Evolutionary conservation across 768 basidiomycete species (phyloP).

Genomic region (Tylopilus felleus): DNA sequence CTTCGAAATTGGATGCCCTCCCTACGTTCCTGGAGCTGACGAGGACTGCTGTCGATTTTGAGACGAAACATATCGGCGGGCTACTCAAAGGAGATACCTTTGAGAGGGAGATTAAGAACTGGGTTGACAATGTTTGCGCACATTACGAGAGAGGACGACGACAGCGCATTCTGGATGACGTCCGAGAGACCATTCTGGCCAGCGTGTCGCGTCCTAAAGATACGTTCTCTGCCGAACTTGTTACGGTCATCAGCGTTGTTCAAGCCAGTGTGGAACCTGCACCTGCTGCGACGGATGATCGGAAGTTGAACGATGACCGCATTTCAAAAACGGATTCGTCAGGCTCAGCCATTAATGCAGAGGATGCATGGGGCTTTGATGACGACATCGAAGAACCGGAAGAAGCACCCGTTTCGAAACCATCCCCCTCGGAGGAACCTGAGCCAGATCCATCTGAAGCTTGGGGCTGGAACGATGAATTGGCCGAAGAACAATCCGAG

Average conservation of each 20-base stretch:
- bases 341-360: constrained; percentile 24
- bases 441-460: constrained; percentile 52
- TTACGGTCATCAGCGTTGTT: constrained; percentile 1
- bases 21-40: constrained; percentile 60
- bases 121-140: constrained; percentile 62
- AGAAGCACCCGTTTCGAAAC: constrained; percentile 14
- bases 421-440: constrained; percentile 15
- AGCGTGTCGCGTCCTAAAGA: constrained; percentile 14
- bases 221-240: constrained; percentile 27
- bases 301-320: constrained; percentile 45
- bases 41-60: constrained; percentile 60
- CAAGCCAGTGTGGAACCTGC: not conserved
- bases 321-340: constrained; percentile 26
- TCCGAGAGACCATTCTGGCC: constrained; percentile 53
- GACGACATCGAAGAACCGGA: constrained; percentile 38
- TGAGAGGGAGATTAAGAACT: constrained; percentile 57
- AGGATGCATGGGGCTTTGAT: constrained; percentile 53
- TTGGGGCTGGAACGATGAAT: constrained; percentile 72
- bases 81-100: constrained; percentile 47
- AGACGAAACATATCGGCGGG: constrained; percentile 49
- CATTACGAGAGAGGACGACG: constrained; percentile 83
- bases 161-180: constrained; percentile 58
- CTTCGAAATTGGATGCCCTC: constrained; percentile 57
- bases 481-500: constrained; percentile 25
- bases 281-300: constrained; percentile 35